These are phyloP conservation scores for Coemansia aciculifera DNA, from an alignment of 192 early-diverging fungal genomes.

Conservation along the genomic window DNA sequence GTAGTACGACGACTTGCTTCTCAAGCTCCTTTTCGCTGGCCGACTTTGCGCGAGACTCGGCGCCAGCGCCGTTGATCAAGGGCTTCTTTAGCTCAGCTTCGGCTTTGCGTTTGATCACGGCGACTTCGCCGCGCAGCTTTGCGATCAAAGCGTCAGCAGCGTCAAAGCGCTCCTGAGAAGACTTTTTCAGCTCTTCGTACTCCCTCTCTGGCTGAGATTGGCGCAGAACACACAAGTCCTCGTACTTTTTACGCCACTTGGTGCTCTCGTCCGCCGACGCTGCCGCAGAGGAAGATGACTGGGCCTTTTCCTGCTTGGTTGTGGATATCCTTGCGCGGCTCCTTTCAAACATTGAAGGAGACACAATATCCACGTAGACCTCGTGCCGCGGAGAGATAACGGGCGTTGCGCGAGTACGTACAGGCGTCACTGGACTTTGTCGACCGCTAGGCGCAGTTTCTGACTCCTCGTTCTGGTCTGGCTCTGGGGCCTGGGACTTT, in stretches of 20 bases:
- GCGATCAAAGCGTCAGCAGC: constrained; percentile 36
- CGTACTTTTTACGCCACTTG: constrained; percentile 50
- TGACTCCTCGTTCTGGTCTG: background rate
- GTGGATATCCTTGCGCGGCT: constrained; percentile 24
- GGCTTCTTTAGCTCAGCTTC: constrained; percentile 11
- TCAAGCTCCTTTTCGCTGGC: constrained; percentile 41
- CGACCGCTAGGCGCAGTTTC: background rate
- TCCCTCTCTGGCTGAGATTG: constrained; percentile 43
- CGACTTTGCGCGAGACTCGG: constrained; percentile 7
- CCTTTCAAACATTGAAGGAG: constrained; percentile 45
- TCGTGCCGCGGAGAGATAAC: background rate
- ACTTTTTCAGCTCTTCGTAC: constrained; percentile 28
- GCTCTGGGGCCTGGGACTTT: background rate
- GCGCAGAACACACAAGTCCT: constrained; percentile 40
- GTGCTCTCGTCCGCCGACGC: constrained; percentile 14
- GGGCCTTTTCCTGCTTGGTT: background rate
- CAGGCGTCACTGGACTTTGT: background rate
- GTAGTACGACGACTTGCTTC: constrained; percentile 29
- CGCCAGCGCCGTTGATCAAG: background rate
- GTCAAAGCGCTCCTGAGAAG: constrained; percentile 42
- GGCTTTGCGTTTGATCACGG: constrained; percentile 18
- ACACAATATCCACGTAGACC: constrained; percentile 37
- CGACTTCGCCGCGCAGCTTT: constrained; percentile 37
- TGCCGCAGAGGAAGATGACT: background rate
- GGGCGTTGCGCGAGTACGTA: background rate